Base-by-base conservation (phyloP, 805 yeast genomes). In the Naumovozyma baii region DNA sequence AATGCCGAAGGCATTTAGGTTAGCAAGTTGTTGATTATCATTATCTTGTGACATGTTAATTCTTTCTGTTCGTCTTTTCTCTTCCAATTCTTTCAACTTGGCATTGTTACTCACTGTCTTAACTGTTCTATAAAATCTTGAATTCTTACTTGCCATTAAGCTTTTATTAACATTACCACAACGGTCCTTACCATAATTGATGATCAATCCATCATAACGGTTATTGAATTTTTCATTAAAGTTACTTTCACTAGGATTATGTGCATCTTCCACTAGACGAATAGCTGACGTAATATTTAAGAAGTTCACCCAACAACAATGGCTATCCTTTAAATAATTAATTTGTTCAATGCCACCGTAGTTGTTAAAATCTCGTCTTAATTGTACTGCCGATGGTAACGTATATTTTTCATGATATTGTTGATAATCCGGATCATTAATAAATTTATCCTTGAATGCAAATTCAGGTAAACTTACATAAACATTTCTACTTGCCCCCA, bases 331-430 rank as follows among this genome's bases (percentile, higher is more conserved):
- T 50, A 78, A 74, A 51, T 72, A 80, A 51, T 83, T 83, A 42
- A 83, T 77, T 55, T 82, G 92, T 57, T 83, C 94, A 53, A 81
- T 65, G 16, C 72, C 80, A 9, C 94, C 94, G 63, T 75, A 83
- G 14, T 57, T 57, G 3, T 69, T 59, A 45, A 83, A 82, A 55
- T 83, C 90, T 3, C 57, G 47, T 39, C 87, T 66, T 29, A 83
- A 57, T 16, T 66, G 66, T 1, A 62, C 64, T 42, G 72, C 80
- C 36, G 56, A 52, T 14, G 80, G 81, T 28, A 74, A 49, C 25
- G 43, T 48, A 25, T 43, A 50, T 18, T 51, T 52, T 14, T 52
- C 49, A 28, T 51, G 57, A 34, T 41, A 52, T 30, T 54, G 55
- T 19, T 57, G 50, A 32, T 56, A 63, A 19, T 54, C 52, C 10